Evolutionary conservation across 2,329 filamentous ascomycete species (phyloP).

Genomic region (Alternaria consortialis): DNA sequence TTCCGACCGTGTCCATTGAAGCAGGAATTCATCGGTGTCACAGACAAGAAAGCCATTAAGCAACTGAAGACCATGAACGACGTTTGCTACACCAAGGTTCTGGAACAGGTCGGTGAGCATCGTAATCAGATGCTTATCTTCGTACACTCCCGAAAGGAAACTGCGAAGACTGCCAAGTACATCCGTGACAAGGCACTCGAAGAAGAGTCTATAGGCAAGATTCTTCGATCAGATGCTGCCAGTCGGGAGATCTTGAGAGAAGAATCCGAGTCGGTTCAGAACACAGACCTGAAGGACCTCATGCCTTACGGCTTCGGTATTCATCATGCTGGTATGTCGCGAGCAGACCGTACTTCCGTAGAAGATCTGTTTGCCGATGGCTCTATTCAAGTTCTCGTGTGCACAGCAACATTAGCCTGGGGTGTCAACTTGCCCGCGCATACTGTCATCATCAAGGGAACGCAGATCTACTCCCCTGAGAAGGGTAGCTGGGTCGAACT

Average conservation of each 20-base stretch:
- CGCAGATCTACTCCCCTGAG: slow-evolving; percentile 96
- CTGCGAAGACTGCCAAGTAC: slow-evolving; percentile 94
- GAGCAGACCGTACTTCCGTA: slow-evolving; percentile 92
- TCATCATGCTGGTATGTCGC: slow-evolving; percentile 96
- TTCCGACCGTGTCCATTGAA: slow-evolving; percentile 93
- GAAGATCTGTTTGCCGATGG: slow-evolving; percentile 94
- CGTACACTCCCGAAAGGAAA: slow-evolving; percentile 97
- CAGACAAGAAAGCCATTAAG: slow-evolving; percentile 98
- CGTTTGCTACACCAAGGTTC: slow-evolving; percentile 95
- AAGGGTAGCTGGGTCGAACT: slow-evolving; percentile 99
- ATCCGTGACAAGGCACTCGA: slow-evolving; percentile 98
- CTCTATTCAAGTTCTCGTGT: slow-evolving; percentile 92
- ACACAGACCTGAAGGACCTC: slow-evolving; percentile 90
- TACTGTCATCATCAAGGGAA: slow-evolving; percentile 98
- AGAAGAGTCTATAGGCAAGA: slow-evolving; percentile 94
- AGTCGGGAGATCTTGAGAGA: slow-evolving; percentile 88
- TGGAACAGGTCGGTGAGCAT: slow-evolving; percentile 92
- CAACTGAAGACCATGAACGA: slow-evolving; percentile 99
- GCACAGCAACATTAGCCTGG: slow-evolving; percentile 98
- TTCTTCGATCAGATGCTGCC: slow-evolving; percentile 89
- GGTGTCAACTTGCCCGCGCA: slow-evolving; percentile 98
- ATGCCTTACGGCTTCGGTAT: slow-evolving; percentile 97
- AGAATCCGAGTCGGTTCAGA: slow-evolving; percentile 82
- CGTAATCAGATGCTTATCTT: slow-evolving; percentile 99
- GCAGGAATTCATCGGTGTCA: slow-evolving; percentile 97